Evolutionary conservation across 2,329 filamentous ascomycete genomes (phyloP).

Genomic region (Aspergillus bombycis): DNA sequence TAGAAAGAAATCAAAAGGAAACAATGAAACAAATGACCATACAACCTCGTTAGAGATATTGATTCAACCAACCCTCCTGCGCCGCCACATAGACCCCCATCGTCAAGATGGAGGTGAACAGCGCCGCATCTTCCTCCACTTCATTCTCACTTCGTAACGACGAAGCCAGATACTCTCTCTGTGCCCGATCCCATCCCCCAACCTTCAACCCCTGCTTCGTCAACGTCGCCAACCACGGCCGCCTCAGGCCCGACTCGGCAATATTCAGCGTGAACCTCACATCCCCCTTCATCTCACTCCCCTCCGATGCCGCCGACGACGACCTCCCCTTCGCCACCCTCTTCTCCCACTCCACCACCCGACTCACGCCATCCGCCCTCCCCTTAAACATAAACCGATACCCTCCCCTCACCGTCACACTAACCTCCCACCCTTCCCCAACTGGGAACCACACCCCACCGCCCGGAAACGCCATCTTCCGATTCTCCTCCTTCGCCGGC

Average conservation of each 20-base stretch:
- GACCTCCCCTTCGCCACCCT: neutral
- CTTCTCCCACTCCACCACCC: conserved; percentile 17
- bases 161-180: conserved; percentile 26
- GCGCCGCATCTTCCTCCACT: conserved; percentile 21
- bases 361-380: neutral
- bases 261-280: conserved; percentile 18
- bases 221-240: conserved; percentile 21
- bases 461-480: neutral
- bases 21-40: conserved; percentile 1
- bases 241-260: conserved; percentile 7
- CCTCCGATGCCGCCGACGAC: conserved; percentile 4
- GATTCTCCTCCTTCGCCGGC: neutral
- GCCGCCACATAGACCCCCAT: conserved; percentile 34
- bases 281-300: conserved; percentile 1
- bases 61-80: conserved; percentile 31
- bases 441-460: conserved; percentile 1
- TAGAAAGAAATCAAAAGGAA: conserved; percentile 6
- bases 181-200: conserved; percentile 28
- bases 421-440: neutral
- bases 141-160: conserved; percentile 5
- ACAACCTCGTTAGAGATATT: neutral
- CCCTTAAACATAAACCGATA: conserved; percentile 1
- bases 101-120: conserved; percentile 36
- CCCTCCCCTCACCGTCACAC: neutral
- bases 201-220: conserved; percentile 28